Conservation (phyloP, 805 yeast species). For the Yarrowia sp. region DNA sequence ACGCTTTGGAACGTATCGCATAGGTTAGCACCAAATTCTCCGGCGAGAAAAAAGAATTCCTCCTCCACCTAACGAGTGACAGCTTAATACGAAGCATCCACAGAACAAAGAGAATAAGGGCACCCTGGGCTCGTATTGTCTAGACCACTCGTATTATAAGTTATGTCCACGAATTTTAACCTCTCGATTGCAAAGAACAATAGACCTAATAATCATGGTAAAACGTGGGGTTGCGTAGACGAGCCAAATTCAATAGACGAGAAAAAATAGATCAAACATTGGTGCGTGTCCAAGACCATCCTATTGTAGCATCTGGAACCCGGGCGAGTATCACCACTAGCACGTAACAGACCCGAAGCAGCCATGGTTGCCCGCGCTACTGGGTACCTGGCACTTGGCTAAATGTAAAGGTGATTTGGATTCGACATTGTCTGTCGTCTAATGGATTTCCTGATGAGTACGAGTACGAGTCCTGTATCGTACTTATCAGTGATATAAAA, state of each 20-base stretch:
- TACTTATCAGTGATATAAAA: no score
- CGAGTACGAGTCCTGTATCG: no score
- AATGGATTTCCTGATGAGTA: no score
- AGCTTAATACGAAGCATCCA: neutral
- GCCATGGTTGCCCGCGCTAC: constrained; percentile 9
- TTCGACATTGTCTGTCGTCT: no score
- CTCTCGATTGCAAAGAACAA: neutral
- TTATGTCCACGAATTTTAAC: neutral
- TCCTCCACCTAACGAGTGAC: neutral
- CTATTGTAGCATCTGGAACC: neutral
- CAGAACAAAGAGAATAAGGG: neutral
- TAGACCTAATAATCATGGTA: neutral
- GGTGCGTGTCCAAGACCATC: neutral
- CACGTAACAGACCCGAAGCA: constrained; percentile 5
- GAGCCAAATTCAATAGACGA: neutral
- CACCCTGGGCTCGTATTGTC: constrained; percentile 8
- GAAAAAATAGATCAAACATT: neutral
- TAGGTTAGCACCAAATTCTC: neutral
- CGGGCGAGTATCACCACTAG: neutral
- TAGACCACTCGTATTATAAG: neutral
- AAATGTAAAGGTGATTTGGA: neutral
- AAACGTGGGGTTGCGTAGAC: neutral
- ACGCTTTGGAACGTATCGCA: neutral
- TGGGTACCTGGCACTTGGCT: neutral
- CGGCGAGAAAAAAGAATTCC: neutral